Base-by-base conservation (phyloP, 345 rosid genomes). In the Brassica nigra region DNA sequence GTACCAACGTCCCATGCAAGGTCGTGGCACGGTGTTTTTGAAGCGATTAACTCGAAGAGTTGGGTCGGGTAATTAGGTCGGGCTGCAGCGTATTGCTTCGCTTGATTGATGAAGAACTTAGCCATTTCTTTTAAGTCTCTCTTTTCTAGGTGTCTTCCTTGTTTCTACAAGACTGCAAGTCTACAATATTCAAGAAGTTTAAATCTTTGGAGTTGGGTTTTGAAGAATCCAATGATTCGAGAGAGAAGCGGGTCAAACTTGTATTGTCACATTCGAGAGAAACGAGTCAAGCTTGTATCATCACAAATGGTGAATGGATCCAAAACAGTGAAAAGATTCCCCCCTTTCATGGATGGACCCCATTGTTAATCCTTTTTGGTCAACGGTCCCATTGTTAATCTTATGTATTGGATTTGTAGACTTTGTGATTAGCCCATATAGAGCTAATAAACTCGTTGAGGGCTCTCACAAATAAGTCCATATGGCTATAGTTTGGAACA, bases 1-100 rank as follows among this genome's bases (percentile, higher is more conserved):
- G 98, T 78, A 80, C 97, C 97, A 2, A 81, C 97, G 70, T 94
- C 98, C 98, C 97, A 94, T 2, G 75, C 98, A 49, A 92, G 94
- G 80, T 87, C 87, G 72, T 84, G 89, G n/a, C 5, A 4, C 1
- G 89, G 89, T 0, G 95, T 87, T 68, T 89, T 90, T 8, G 95
- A 92, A 61, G 93, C 91, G 15, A 94, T 90, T 81, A 84, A 92
- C 3, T 85, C 83, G 77, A 94, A 89, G 47, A 94, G 85, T 68
- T 92, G 65, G 37, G 39, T 76, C 8, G 98, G 93, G 63, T 94
- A 94, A 77, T 34, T 84, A 0, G 98, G 98, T 57, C 98, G 86
- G 8, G 74, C 77, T 7, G 62, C 70, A 0, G 90, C 93, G 55
- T 94, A 92, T 62, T 88, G 88, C 84, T 85, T 83, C 9, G 96